Percentiles rank a stretch among this genome's conserved stretches.
phyloP scores from a whole-genome alignment of 306 rosid genomes.

The Leucaena leucocephala region DNA sequence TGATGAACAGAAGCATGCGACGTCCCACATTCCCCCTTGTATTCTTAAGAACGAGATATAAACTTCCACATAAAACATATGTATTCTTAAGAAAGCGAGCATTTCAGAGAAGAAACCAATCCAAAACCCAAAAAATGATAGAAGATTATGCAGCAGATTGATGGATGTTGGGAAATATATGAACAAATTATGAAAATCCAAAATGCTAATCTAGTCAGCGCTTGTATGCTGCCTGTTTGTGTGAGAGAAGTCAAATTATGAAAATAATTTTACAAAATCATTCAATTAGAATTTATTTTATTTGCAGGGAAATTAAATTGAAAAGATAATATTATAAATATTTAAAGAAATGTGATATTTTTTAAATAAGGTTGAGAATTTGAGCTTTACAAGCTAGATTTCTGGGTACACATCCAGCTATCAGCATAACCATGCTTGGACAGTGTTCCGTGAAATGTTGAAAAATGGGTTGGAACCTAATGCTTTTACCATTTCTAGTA shows the following conservation, averaged over 20 bases:
- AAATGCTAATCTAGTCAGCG: neutral
- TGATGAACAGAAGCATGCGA: neutral
- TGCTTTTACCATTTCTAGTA: neutral
- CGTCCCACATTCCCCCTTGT: neutral
- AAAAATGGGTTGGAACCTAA: neutral
- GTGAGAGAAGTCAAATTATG: neutral
- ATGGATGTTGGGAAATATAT: neutral
- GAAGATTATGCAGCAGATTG: neutral
- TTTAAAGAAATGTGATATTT: too few relatives aligned
- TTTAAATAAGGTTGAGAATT: too few relatives aligned
- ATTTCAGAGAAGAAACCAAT: too few relatives aligned
- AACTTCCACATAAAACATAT: neutral
- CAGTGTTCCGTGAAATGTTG: neutral
- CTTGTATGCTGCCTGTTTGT: neutral
- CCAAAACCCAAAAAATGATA: neutral
- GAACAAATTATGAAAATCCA: neutral
- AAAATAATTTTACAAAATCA: too few relatives aligned
- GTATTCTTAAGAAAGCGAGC: neutral
- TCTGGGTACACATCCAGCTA: neutral
- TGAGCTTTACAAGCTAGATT: too few relatives aligned
- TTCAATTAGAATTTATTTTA: too few relatives aligned
- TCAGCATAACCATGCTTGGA: neutral
- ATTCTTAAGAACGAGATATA: too few relatives aligned
- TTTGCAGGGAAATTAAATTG: too few relatives aligned
- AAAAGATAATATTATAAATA: too few relatives aligned